Percentiles rank a stretch among this genome's conserved stretches.
Conservation (phyloP, 768 basidiomycete genomes). For the Auricularia auricula-judae region DNA sequence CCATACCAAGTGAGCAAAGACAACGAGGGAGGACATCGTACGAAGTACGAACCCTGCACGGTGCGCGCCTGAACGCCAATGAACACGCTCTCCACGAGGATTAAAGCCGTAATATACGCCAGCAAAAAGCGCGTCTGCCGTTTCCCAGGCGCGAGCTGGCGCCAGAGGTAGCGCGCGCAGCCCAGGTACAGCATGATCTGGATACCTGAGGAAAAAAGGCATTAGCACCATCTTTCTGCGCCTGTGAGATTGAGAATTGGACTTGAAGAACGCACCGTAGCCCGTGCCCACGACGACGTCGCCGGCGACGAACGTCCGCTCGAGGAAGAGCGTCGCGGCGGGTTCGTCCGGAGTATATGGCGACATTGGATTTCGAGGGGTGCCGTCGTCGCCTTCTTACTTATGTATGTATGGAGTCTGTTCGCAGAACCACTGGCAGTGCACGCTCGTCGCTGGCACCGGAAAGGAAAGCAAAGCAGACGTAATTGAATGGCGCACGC, state of each 20-base stretch:
- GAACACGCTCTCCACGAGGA: slow-evolving; percentile 29
- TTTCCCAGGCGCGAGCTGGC: slow-evolving; percentile 17
- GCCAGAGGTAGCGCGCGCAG: slow-evolving; percentile 29
- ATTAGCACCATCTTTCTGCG: too few relatives aligned
- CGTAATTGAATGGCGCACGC: too few relatives aligned
- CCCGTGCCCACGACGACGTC: slow-evolving; percentile 31
- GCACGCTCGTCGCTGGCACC: too few relatives aligned
- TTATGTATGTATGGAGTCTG: too few relatives aligned
- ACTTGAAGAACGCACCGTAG: slow-evolving; percentile 20
- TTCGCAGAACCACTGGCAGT: too few relatives aligned
- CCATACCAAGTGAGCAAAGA: neutral
- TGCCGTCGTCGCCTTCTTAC: too few relatives aligned
- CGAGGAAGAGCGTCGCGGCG: slow-evolving; percentile 23
- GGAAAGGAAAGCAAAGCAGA: too few relatives aligned
- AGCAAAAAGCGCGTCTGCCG: slow-evolving; percentile 23
- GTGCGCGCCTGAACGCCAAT: slow-evolving; percentile 29
- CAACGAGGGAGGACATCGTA: neutral
- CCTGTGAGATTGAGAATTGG: too few relatives aligned
- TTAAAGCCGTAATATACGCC: slow-evolving; percentile 26
- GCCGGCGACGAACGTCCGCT: slow-evolving; percentile 30
- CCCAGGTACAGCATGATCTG: slow-evolving; percentile 27
- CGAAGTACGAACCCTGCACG: neutral
- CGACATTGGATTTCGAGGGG: neutral
- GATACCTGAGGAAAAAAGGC: slow-evolving; percentile 4
- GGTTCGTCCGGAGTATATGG: slow-evolving; percentile 23